Base-by-base conservation (phyloP, 345 rosid genomes). In the Populus alba region DNA sequence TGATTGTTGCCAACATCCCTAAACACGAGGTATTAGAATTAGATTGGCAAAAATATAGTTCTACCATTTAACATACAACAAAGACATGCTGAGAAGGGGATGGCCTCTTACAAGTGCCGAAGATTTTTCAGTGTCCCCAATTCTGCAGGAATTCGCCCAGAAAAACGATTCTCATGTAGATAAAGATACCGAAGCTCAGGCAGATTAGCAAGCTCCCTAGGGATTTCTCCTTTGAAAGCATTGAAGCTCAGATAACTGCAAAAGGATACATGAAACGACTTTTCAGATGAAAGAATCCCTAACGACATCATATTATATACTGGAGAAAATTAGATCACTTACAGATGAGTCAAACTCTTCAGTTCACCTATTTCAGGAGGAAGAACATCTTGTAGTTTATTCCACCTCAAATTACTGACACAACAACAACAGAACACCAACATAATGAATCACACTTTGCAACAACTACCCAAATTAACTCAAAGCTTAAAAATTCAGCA, bases 1-100 rank as follows among this genome's bases (percentile, higher is more conserved):
- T 92, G 98, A 76, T 93, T 95, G 88, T 91, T 93, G 35, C 99
- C 97, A 75, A 89, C 91, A 92, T 95, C 98, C 90, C 97, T 95
- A 84, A 23, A 68, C 51, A 83, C 49, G 43, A 7, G 68, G 17
- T 62, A 45, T 1, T 15, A 71, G 31, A 68, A 63, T 71, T 12
- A 75, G 73, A 55, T 4, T 10, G 47, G 12, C 12, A 38, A 61
- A 16, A 71, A 27, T 33, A 53, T 65, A 49, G 59, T 41, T 41
- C 57, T 43, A 69, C 27, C 25, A 41, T 27, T 37, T 27, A n/a
- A 39, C 27, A 45, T 17, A 55, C 31, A 38, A 71, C 66, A 22
- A 59, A 47, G 29, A 41, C 12, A 17, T 2, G 23, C 6, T 7
- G 49, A 3, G 59, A 35, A 68, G 39, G 22, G 13, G 5, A 45